Conservation (phyloP, 2,329 filamentous ascomycete genomes). For the Zymoseptoria passerinii region DNA sequence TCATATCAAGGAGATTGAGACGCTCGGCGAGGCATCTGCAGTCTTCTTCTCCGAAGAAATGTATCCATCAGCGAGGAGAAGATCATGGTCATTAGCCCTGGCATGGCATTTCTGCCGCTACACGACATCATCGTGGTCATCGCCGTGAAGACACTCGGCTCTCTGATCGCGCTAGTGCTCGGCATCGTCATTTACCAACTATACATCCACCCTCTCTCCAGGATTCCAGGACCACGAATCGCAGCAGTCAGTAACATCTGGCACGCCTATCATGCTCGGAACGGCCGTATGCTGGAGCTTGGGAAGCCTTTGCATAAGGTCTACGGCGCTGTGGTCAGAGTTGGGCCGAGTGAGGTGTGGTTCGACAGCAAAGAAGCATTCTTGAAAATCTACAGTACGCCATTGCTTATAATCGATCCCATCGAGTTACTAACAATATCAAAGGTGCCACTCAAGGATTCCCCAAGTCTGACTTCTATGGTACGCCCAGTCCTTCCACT, state of each 20-base stretch:
- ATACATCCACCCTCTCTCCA: constrained; percentile 27
- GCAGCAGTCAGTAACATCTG: constrained; percentile 9
- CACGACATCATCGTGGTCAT: background rate
- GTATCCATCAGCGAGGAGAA: background rate
- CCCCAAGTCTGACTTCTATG: constrained; percentile 13
- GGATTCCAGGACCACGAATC: constrained; percentile 27
- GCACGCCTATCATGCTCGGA: constrained; percentile 14
- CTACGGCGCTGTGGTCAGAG: constrained; percentile 39
- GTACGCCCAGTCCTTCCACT: background rate
- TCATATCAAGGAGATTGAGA: background rate
- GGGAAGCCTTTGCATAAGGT: constrained; percentile 26
- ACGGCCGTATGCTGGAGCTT: constrained; percentile 9
- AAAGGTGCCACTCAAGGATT: constrained; percentile 5
- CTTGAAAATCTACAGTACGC: constrained; percentile 10
- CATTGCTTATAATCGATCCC: background rate
- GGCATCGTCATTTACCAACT: constrained; percentile 16
- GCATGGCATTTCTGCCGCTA: background rate
- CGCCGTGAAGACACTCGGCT: background rate
- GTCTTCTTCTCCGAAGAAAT: background rate
- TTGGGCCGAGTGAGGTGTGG: constrained; percentile 40
- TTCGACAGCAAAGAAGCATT: constrained; percentile 12
- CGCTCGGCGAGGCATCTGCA: no score
- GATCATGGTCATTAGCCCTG: background rate
- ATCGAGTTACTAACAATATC: background rate
- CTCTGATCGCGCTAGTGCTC: background rate